Conservation (phyloP, 768 basidiomycete species). For the Calocybe indica region DNA sequence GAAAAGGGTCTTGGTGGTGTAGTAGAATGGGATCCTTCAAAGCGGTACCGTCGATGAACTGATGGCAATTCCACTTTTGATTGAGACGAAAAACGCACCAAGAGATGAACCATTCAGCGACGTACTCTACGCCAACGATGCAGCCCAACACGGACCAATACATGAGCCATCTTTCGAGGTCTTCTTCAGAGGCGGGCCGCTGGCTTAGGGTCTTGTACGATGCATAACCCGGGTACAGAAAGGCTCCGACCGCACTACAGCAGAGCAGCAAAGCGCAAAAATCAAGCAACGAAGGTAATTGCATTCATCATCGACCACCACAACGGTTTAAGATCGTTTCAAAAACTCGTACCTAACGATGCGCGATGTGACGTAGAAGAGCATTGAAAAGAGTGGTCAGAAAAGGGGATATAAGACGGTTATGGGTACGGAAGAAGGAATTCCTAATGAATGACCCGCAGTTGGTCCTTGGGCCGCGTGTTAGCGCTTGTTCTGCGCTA, state of each 20-base stretch:
- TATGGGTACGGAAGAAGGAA: background rate
- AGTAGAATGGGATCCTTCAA: constrained; percentile 85
- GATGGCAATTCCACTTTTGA: constrained; percentile 6
- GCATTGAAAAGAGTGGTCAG: constrained; percentile 21
- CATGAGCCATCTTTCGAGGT: constrained; percentile 93
- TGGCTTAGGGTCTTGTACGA: constrained; percentile 93
- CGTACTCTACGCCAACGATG: constrained; percentile 75
- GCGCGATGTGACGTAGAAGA: constrained; percentile 44
- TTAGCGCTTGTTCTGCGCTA: too few relatives aligned
- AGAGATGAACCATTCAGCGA: constrained; percentile 82
- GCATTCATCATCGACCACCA: background rate
- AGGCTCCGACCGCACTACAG: constrained; percentile 62
- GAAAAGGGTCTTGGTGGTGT: constrained; percentile 72
- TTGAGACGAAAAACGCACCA: constrained; percentile 49
- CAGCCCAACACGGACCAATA: constrained; percentile 92
- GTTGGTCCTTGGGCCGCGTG: too few relatives aligned
- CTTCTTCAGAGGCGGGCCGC: constrained; percentile 77
- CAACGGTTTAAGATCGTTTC: constrained; percentile 1
- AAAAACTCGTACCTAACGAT: constrained; percentile 34
- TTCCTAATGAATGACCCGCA: too few relatives aligned
- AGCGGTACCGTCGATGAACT: background rate
- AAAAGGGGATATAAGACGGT: background rate
- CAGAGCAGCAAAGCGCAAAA: too few relatives aligned
- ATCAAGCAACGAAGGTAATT: background rate
- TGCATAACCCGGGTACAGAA: constrained; percentile 91